Evolutionary conservation across 306 rosid genomes (phyloP), one percentile per base, ranked within the genome.

Genomic region (Glycine tomentella): DNA sequence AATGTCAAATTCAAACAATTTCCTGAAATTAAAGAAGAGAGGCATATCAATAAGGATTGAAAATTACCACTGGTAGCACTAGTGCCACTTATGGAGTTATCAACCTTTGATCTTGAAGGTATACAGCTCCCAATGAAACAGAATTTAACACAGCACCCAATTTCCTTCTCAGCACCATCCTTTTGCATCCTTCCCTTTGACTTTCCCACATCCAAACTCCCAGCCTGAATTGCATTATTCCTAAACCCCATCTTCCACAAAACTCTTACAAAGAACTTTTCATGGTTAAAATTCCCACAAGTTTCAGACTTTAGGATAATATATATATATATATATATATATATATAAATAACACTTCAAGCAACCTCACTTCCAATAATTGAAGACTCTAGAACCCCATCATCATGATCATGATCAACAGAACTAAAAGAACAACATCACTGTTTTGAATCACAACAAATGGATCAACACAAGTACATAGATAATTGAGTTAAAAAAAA

Each of bases 71-170:
- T 84, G 64, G 86, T 79, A 36, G 89, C 75, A 82, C 75, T 86
- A 58, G 94, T 86, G 67, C 90, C 90, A 76, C 91, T 88, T 78
- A 86, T 82, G 84, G 93, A 84, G 88, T 74, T 89, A 82, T 95
- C 93, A 87, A 91, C 95, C 87, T 95, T 93, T 86, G 97, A 92
- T 89, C 95, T 93, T 52, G 99, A 93, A 89, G 94, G 90, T 83
- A 95, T 78, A 78, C 97, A 93, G 40, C 85, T 87, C 61, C 94
- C 82, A 65, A 89, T 82, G 82, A 89, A 89, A 80, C 85, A 86
- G 72, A 90, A 84, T 87, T 72, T 88, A 87, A 71, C 81, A 92
- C 97, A 93, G 82, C 99, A 95, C 3, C 97, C 91, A 83, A 86
- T 80, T 74, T 83, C 89, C 76, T 79, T 87, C 78, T 81, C 89